Evolutionary conservation across 257 asterid genomes (phyloP).

Genomic region (Capsicum baccatum): DNA sequence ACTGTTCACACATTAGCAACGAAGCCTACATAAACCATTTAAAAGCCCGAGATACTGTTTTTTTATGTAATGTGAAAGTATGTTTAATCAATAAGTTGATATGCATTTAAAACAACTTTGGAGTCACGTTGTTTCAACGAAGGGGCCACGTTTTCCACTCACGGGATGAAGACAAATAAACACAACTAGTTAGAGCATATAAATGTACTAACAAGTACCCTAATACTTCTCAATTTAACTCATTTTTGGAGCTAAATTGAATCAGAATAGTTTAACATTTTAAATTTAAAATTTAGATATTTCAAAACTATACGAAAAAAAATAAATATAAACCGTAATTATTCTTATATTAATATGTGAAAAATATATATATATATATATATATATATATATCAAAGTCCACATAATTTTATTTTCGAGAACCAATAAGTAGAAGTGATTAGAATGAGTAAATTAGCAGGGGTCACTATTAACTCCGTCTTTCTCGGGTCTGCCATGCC

Average conservation of each 20-base stretch:
- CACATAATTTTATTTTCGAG: no score
- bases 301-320: no score
- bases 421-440: neutral
- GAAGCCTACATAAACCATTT: neutral
- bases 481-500: constrained; percentile 28
- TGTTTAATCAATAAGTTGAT: neutral
- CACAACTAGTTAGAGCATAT: neutral
- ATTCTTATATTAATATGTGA: no score
- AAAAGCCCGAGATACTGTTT: neutral
- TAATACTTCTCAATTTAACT: no score
- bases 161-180: neutral
- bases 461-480: neutral
- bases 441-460: neutral
- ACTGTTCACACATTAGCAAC: neutral
- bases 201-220: neutral
- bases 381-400: no score
- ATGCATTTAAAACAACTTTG: neutral
- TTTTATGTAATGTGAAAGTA: neutral
- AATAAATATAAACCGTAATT: no score
- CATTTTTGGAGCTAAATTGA: no score
- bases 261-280: no score
- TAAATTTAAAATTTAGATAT: no score
- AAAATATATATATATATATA: no score
- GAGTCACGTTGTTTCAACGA: neutral
- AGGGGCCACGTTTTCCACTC: neutral